Percentiles rank a stretch among this genome's conserved stretches.
Conservation (phyloP, 139 green algal genomes). For the Prasinococcaceae sp. region DNA sequence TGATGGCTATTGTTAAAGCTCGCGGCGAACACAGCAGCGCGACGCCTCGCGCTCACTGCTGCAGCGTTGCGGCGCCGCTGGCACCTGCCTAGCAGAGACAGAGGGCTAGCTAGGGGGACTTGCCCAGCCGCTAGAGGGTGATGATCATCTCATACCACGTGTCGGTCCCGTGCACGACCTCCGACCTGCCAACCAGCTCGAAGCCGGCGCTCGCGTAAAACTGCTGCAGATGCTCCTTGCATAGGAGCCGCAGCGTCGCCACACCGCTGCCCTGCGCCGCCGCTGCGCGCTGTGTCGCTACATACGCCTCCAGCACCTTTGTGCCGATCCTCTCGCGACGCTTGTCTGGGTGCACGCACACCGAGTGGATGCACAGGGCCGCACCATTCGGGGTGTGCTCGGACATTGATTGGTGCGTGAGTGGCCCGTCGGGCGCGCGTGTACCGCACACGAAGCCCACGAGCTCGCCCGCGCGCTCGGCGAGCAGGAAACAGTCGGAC, state of each 20-base stretch:
- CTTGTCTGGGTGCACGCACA: constrained; percentile 23
- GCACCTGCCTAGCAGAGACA: too few species aligned
- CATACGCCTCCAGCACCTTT: constrained; percentile 35
- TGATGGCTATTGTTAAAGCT: too few species aligned
- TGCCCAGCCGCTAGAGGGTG: too few species aligned
- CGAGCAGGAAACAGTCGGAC: constrained; percentile 24
- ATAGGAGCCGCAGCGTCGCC: constrained; percentile 30
- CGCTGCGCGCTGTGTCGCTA: neutral
- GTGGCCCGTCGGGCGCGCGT: neutral
- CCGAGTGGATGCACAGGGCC: constrained; percentile 41
- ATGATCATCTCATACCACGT: constrained; percentile 37
- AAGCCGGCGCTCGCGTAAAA: constrained; percentile 32
- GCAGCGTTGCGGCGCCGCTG: too few species aligned
- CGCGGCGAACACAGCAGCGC: too few species aligned
- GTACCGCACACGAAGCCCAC: constrained; percentile 40
- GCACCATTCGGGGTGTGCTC: constrained; percentile 33
- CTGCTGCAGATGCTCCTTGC: constrained; percentile 32
- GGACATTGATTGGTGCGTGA: constrained; percentile 48
- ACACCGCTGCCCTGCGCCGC: constrained; percentile 9
- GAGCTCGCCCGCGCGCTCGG: constrained; percentile 1
- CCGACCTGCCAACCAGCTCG: constrained; percentile 21
- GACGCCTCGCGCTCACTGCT: too few species aligned
- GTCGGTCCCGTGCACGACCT: constrained; percentile 42
- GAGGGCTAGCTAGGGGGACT: too few species aligned
- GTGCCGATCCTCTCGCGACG: constrained; percentile 27